phyloP scores from a whole-genome alignment of 495 filamentous ascomycete genomes.

The Cudoniella acicularis region DNA sequence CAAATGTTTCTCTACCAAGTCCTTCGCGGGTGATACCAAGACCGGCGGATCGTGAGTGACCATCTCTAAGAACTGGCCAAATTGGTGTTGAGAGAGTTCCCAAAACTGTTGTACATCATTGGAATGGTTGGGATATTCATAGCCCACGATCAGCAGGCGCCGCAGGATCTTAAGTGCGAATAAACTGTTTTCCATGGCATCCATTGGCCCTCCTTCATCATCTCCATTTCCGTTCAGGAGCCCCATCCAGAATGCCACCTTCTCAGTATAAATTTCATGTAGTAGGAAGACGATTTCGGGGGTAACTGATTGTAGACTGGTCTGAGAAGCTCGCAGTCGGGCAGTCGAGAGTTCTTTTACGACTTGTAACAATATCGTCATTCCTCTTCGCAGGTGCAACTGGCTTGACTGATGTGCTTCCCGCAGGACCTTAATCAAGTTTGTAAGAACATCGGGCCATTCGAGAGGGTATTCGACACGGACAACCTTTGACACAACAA shows the following conservation, averaged over 20 bases:
- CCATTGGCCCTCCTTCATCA: constrained; percentile 55
- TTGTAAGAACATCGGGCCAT: constrained; percentile 63
- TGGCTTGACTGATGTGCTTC: constrained; percentile 39
- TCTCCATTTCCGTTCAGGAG: constrained; percentile 51
- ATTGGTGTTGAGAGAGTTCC: constrained; percentile 64
- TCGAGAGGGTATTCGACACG: constrained; percentile 84
- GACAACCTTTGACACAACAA: constrained; percentile 82
- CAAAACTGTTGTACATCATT: constrained; percentile 73
- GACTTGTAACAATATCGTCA: constrained; percentile 76
- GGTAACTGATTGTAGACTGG: constrained; percentile 67
- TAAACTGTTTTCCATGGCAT: constrained; percentile 69
- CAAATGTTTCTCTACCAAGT: constrained; percentile 74
- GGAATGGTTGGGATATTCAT: constrained; percentile 76
- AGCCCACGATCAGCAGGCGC: constrained; percentile 75
- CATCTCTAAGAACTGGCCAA: constrained; percentile 61
- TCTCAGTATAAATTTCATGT: constrained; percentile 70
- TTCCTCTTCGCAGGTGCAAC: constrained; percentile 59
- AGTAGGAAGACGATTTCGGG: constrained; percentile 78
- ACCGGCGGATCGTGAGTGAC: constrained; percentile 44
- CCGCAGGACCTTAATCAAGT: constrained; percentile 59
- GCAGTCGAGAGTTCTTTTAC: constrained; percentile 87
- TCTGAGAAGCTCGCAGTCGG: constrained; percentile 63
- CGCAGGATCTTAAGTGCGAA: constrained; percentile 75
- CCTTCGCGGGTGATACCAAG: constrained; percentile 38
- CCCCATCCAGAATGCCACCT: constrained; percentile 64